These are phyloP conservation scores for Phialocephala sp. DNA, from an alignment of 2,329 filamentous ascomycete genomes.

Conservation along the genomic window DNA sequence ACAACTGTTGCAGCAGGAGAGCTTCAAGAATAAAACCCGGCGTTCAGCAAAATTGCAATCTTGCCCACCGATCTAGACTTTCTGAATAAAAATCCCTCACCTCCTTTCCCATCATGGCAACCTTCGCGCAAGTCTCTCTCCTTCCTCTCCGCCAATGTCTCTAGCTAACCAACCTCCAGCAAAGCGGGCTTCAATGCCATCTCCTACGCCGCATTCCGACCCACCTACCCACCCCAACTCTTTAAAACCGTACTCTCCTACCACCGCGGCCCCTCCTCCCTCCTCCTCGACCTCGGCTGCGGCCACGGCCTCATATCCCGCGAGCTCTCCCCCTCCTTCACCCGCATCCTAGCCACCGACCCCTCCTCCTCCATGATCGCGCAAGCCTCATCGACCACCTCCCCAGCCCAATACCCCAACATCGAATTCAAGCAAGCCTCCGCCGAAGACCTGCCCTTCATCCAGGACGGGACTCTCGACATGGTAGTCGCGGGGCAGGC, in stretches of 20 bases:
- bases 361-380: slow-evolving; percentile 62
- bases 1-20: background rate
- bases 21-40: background rate
- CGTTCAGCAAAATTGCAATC: background rate
- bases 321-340: slow-evolving; percentile 59
- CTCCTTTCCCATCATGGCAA: slow-evolving; percentile 47
- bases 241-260: slow-evolving; percentile 60
- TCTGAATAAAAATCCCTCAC: background rate
- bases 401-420: slow-evolving; percentile 43
- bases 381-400: slow-evolving; percentile 52
- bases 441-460: slow-evolving; percentile 60
- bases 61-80: too few relatives aligned
- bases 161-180: slow-evolving; percentile 44
- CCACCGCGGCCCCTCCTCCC: slow-evolving; percentile 49
- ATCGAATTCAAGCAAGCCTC: slow-evolving; percentile 55
- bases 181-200: slow-evolving; percentile 61
- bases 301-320: slow-evolving; percentile 65
- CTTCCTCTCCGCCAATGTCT: slow-evolving; percentile 14
- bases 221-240: slow-evolving; percentile 60
- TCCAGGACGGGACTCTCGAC: slow-evolving; percentile 57
- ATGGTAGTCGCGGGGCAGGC: slow-evolving; percentile 58
- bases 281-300: slow-evolving; percentile 64
- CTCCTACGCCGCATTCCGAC: slow-evolving; percentile 65
- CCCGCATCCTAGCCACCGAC: slow-evolving; percentile 58
- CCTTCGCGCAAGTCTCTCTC: slow-evolving; percentile 53